Percentiles rank a stretch among this genome's conserved stretches.
Evolutionary conservation across 805 yeast species (phyloP).

Genomic region (Groenewaldozyma salmanticensis): DNA sequence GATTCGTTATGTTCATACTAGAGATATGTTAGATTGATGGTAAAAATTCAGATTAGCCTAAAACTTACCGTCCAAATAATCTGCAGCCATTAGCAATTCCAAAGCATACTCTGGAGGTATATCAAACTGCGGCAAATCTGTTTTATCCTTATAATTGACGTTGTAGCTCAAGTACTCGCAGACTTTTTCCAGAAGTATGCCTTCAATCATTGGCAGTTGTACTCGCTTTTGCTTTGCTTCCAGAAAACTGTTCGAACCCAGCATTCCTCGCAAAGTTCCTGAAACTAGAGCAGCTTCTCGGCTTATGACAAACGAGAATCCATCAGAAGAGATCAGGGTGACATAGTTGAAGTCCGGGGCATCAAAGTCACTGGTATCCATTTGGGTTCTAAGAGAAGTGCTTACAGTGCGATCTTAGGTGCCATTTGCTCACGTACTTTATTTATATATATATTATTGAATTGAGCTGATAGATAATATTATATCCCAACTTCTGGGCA

Average conservation of each 20-base stretch:
- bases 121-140: constrained; percentile 73
- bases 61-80: constrained; percentile 48
- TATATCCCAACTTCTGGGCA: no score
- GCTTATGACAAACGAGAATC: constrained; percentile 48
- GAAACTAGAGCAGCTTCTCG: constrained; percentile 72
- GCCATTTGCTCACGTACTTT: no score
- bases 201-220: constrained; percentile 53
- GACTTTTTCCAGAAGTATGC: constrained; percentile 62
- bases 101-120: constrained; percentile 91
- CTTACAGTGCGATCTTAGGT: no score
- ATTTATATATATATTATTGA: no score
- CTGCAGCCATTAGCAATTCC: constrained; percentile 88
- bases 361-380: constrained; percentile 5
- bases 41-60: background rate
- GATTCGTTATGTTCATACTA: background rate
- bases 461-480: no score
- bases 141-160: constrained; percentile 45
- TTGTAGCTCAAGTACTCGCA: constrained; percentile 79
- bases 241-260: constrained; percentile 33
- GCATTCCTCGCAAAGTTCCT: constrained; percentile 52
- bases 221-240: constrained; percentile 52
- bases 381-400: background rate
- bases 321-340: constrained; percentile 66
- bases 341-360: constrained; percentile 31
- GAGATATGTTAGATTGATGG: no score